Base-by-base conservation (phyloP, 202 grass and related monocot genomes). In the Setaria viridis region DNA sequence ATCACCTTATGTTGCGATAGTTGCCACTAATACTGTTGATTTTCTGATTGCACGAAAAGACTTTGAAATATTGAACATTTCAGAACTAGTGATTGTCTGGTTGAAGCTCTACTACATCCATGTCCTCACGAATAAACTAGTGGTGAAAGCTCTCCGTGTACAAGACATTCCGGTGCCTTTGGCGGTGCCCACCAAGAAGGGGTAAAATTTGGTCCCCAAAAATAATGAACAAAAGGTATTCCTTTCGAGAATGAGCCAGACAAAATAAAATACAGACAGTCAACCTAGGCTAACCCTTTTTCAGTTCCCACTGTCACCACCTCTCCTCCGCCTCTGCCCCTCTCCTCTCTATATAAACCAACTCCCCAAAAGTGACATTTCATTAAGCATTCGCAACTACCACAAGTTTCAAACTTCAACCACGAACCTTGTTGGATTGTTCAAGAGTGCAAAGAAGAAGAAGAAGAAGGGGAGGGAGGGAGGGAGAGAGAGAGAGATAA, bases 111-210 rank as follows among this genome's bases (percentile, higher is more conserved):
- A 50, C 10, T 2, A 7, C 53, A 21, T 16, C 17, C 35, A 12
- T 8, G 10, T 58, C 17, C 73, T 42, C 32, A 50, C 45, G 6
- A 51, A 33, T 49, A 50, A 70, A 70, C 39, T n/a, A 69, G 67
- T 21, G 67, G 67, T 46, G 20, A 17, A 48, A 54, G 14, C 48
- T 74, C 15, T 75, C 32, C 48, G n/a, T 3, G 35, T 3, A 13
- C 59, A 30, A 7, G 67, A 62, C 14, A 9, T n/a, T 29, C 8
- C 0, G 0, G 37, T 5, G 34, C 66, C 47, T 79, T 49, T 67
- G 88, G 88, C 73, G 80, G 84, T 82, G 67, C 74, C 84, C 51
- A 37, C 5, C 80, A 62, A 54, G 60, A 42, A 75, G 60, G 67
- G 84, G 74, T 82, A 86, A 66, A 83, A 51, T 10, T 72, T 83